phyloP scores from a whole-genome alignment of 305 asterid genomes.

The Fraxinus angustifolia region DNA sequence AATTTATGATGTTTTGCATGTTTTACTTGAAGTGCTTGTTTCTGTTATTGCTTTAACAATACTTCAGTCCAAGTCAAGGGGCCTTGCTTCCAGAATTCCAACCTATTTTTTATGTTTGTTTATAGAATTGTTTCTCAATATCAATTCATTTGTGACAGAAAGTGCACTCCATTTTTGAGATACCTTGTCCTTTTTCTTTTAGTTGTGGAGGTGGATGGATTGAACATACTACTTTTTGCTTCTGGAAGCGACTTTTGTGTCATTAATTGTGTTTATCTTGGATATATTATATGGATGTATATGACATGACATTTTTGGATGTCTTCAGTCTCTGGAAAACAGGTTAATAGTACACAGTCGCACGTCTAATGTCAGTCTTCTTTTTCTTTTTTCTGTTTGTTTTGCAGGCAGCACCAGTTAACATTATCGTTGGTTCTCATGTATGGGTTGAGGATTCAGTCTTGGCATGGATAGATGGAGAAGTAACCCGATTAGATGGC shows the following conservation, averaged over 20 bases:
- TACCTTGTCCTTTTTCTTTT: background rate
- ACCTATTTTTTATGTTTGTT: background rate
- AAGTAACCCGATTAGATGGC: conserved; percentile 71
- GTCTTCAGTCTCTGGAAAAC: conserved; percentile 6
- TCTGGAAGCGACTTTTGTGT: background rate
- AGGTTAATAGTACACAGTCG: background rate
- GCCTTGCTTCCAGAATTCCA: conserved; percentile 12
- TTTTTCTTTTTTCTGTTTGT: conserved; percentile 14
- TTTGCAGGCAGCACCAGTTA: conserved; percentile 81
- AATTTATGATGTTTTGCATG: background rate
- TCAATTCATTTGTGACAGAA: background rate
- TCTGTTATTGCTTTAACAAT: background rate
- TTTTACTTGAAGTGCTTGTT: background rate
- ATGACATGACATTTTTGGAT: conserved; percentile 2
- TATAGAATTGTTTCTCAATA: background rate
- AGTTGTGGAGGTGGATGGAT: background rate
- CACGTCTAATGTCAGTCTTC: conserved; percentile 21
- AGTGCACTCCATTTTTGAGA: background rate
- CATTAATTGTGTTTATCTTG: background rate
- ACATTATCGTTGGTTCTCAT: conserved; percentile 88
- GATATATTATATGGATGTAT: background rate
- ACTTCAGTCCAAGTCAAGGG: conserved; percentile 6
- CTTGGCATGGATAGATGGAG: conserved; percentile 97
- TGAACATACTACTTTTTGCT: conserved; percentile 3
- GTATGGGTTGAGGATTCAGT: conserved; percentile 94